Percentiles rank a stretch among this genome's conserved stretches.
phyloP scores from a whole-genome alignment of 73 alveolate genomes.

The Paramecium sonneborni region DNA sequence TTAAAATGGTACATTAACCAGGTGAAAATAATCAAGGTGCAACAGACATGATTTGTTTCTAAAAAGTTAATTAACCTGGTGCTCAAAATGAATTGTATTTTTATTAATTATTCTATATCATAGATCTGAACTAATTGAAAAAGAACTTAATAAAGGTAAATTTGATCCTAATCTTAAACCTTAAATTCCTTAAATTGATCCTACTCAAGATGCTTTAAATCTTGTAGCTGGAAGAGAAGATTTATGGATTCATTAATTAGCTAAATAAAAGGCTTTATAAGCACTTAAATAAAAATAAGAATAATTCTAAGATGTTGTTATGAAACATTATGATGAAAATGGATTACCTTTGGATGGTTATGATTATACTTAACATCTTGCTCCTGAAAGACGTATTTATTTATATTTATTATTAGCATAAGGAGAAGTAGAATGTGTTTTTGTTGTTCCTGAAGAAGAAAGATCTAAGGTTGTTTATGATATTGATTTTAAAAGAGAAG shows the following conservation, averaged over 20 bases:
- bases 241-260: neutral
- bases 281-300: neutral
- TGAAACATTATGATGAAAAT: neutral
- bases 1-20: neutral
- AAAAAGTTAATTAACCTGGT: neutral
- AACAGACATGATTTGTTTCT: neutral
- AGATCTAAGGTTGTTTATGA: neutral
- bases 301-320: neutral
- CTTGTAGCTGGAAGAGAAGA: neutral
- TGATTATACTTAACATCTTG: neutral
- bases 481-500: neutral
- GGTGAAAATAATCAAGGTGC: neutral
- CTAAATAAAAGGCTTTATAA: neutral
- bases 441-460: neutral
- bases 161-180: neutral
- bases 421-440: conserved; percentile 11
- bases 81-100: neutral
- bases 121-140: neutral
- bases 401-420: neutral
- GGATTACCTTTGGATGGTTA: neutral
- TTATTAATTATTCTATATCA: neutral
- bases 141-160: neutral
- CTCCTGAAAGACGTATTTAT: neutral
- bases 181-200: neutral
- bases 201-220: neutral